phyloP scores from a whole-genome alignment of 2,329 filamentous ascomycete species.

The Rhynchosporium graminicola region DNA sequence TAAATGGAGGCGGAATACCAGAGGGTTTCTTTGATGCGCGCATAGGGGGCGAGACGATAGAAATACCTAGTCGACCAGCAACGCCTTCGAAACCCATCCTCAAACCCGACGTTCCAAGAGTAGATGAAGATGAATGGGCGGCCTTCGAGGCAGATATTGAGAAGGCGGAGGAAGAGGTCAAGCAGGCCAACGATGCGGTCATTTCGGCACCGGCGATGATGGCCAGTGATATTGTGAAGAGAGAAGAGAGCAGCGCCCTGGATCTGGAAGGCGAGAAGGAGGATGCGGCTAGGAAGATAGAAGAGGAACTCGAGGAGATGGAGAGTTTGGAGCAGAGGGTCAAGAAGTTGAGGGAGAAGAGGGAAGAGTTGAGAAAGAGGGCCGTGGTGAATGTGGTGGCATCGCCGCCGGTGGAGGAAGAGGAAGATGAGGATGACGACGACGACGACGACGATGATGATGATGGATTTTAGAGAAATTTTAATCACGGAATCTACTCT shows the following conservation, averaged over 20 bases:
- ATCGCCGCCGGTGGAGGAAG: not conserved
- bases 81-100: constrained; percentile 51
- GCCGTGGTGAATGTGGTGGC: not conserved
- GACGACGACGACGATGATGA: constrained; percentile 3
- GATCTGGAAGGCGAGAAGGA: constrained; percentile 67
- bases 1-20: constrained; percentile 37
- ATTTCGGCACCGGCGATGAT: constrained; percentile 71
- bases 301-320: constrained; percentile 83
- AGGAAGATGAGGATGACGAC: not conserved
- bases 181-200: constrained; percentile 49
- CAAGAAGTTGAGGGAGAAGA: constrained; percentile 65
- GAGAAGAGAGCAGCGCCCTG: constrained; percentile 53
- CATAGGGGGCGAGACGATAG: constrained; percentile 42
- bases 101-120: constrained; percentile 36
- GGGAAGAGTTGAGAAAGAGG: constrained; percentile 60
- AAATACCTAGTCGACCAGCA: constrained; percentile 64
- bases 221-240: constrained; percentile 60
- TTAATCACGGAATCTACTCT: not conserved
- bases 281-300: constrained; percentile 71
- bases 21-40: constrained; percentile 40
- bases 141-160: constrained; percentile 85
- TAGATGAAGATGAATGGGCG: constrained; percentile 82
- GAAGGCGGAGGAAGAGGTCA: constrained; percentile 42
- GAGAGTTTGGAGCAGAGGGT: constrained; percentile 74
- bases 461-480: not conserved